Conservation (phyloP, 176 grass and related monocot genomes). For the Musa itinerans region DNA sequence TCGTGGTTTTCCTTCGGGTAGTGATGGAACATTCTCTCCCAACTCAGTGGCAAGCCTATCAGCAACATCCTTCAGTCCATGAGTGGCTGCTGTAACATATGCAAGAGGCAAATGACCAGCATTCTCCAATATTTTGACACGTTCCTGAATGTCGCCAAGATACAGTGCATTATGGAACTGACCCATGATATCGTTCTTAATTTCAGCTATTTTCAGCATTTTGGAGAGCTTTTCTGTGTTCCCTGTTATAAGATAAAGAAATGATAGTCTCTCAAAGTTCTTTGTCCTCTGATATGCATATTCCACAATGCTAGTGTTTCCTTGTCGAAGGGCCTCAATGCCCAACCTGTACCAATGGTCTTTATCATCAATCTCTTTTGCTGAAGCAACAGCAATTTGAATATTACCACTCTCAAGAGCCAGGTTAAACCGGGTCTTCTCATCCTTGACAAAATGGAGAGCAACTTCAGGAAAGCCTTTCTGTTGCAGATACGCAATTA, state of each 20-base stretch:
- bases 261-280: slow-evolving; percentile 86
- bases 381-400: slow-evolving; percentile 86
- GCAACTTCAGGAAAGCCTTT: slow-evolving; percentile 98
- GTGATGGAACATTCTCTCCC: slow-evolving; percentile 71
- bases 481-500: slow-evolving; percentile 91
- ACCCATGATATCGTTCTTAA: slow-evolving; percentile 78
- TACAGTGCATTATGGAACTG: slow-evolving; percentile 82
- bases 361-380: slow-evolving; percentile 88
- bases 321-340: slow-evolving; percentile 71
- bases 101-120: slow-evolving; percentile 87
- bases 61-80: slow-evolving; percentile 69
- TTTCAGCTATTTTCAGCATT: slow-evolving; percentile 72
- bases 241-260: slow-evolving; percentile 77
- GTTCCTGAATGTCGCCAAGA: slow-evolving; percentile 71
- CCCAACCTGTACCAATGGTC: slow-evolving; percentile 88
- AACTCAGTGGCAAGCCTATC: slow-evolving; percentile 74
- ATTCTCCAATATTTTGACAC: slow-evolving; percentile 77
- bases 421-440: slow-evolving; percentile 85
- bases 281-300: slow-evolving; percentile 86
- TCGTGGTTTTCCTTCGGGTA: slow-evolving; percentile 51
- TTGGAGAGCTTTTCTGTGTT: slow-evolving; percentile 68
- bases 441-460: slow-evolving; percentile 97
- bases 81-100: slow-evolving; percentile 72
- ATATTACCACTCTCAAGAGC: slow-evolving; percentile 90
- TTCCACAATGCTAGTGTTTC: slow-evolving; percentile 83